Evolutionary conservation across 768 basidiomycete species (phyloP), one percentile per base, ranked within the genome.

Genomic region (Termitomyces sp.): DNA sequence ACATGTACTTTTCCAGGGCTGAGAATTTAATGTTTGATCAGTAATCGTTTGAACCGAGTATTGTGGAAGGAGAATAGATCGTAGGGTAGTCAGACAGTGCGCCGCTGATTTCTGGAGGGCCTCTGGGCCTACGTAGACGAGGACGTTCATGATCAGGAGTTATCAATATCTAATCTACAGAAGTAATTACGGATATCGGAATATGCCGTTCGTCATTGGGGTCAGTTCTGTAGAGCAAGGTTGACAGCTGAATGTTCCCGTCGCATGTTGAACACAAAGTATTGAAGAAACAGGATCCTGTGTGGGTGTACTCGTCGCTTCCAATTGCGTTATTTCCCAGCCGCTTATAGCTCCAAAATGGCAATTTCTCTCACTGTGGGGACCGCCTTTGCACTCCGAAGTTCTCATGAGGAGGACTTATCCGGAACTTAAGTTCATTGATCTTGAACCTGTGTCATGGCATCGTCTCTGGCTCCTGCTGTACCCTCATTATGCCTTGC

Each of bases 1-100:
- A 66, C 92, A 95, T 10, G 80, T 78, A 6, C 73, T 65, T 38
- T 81, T 68, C 95, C 94, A 98, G 19, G 94, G 94, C 45, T 87
- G 86, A 0, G 77, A 72, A 1, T 76, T 70, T 5, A 98, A 72
- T 2, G 79, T 67, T 41, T 80, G 71, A 11, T 78, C 76, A 0
- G 83, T 73, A 50, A 94, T 76, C 15, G 82, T 69, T 57, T 91
- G 90, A 43, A 96, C 84, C 12, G 89, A 83, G 68, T 94, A 95
- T 67, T 86, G 79, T 0, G 91, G 86, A 14, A 78, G 65, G 19
- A 96, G 82, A 30, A 89, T 63, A 2, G 76, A 66, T 31, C 79
- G 75, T 17, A 94, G 78, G 1, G 73, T 68, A 4, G 72, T 57
- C 26, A 83, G 60, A 7, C 81, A 68, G 61, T 78, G 66, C 53